Conservation (phyloP, 2,329 filamentous ascomycete genomes). For the Nemania serpens region DNA sequence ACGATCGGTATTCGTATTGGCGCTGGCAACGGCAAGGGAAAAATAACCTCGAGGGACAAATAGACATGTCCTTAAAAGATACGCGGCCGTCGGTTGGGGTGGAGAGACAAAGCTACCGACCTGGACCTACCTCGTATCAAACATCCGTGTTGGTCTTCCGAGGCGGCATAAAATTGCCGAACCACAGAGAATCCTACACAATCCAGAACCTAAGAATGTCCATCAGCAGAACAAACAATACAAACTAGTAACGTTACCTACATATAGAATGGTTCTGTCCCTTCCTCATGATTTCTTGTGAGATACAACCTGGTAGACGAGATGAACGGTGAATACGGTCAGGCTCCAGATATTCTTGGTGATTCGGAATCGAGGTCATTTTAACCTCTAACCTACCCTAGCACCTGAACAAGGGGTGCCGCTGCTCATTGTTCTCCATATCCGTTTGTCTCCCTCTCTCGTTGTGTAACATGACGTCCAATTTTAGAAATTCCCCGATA, state of each 20-base stretch:
- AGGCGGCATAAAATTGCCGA: background rate
- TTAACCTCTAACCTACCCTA: background rate
- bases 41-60: background rate
- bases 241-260: background rate
- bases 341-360: background rate
- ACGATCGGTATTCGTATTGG: conserved; percentile 3
- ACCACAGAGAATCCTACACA: background rate
- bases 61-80: conserved; percentile 9
- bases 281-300: background rate
- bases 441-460: background rate
- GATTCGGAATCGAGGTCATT: background rate
- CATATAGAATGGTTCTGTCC: too few species aligned
- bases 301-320: background rate
- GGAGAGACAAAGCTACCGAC: background rate
- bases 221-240: conserved; percentile 4
- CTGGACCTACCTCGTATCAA: conserved; percentile 2
- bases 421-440: background rate
- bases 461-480: conserved; percentile 8
- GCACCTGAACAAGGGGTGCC: background rate
- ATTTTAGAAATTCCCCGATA: conserved; percentile 5
- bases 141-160: conserved; percentile 3
- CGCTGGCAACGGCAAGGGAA: conserved; percentile 4
- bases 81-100: conserved; percentile 5
- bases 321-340: background rate
- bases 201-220: background rate